Evolutionary conservation across 2,329 filamentous ascomycete species (phyloP).

Genomic region (Fusarium proliferatum): DNA sequence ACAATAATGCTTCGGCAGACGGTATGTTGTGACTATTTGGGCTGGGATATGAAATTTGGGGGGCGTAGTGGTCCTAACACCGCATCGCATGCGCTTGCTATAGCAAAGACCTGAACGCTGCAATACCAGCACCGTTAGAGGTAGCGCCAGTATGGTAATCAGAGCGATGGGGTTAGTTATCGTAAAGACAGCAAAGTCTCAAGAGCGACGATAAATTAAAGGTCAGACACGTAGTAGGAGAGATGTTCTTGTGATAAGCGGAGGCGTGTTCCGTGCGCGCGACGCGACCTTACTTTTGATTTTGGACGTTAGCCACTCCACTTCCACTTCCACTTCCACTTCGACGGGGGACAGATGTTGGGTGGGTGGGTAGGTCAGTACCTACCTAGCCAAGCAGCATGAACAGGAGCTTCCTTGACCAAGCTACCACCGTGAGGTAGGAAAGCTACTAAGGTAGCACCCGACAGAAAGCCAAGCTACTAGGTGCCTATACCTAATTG

Average conservation of each 20-base stretch:
- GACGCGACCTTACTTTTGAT: constrained; percentile 40
- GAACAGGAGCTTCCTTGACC: neutral
- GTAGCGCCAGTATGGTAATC: constrained; percentile 1
- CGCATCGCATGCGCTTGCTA: constrained; percentile 38
- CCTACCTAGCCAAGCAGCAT: neutral
- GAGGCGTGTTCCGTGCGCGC: constrained; percentile 42
- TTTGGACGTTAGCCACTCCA: constrained; percentile 23
- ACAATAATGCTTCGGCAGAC: neutral
- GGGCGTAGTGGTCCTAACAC: constrained; percentile 38
- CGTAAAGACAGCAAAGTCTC: constrained; percentile 13
- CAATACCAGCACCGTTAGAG: constrained; percentile 5
- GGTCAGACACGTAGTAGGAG: constrained; percentile 27
- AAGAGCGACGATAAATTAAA: constrained; percentile 22
- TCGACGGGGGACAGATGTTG: neutral
- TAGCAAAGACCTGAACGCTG: constrained; percentile 2
- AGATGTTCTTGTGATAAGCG: constrained; percentile 39
- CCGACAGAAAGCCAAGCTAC: neutral
- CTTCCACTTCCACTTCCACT: constrained; percentile 27
- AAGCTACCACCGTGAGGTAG: neutral
- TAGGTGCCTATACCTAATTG: neutral
- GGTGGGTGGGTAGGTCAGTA: neutral
- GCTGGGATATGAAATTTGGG: constrained; percentile 26
- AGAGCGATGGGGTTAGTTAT: constrained; percentile 14
- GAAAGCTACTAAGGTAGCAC: neutral
- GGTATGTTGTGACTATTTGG: constrained; percentile 24